Evolutionary conservation across 345 rosid species (phyloP).

Genomic region (Salix caprea): DNA sequence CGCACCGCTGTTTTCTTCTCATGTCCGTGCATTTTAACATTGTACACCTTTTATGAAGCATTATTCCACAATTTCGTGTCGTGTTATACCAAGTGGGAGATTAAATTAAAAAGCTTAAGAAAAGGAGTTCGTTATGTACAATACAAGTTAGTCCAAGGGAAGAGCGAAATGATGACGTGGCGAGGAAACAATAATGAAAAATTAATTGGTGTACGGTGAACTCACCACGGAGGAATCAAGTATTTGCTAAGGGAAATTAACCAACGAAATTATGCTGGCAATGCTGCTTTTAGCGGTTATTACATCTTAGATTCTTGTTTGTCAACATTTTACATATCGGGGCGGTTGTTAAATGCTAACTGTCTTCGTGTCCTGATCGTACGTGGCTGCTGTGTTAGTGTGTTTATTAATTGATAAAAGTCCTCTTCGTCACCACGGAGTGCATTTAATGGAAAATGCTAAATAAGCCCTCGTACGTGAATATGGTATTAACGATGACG

Average conservation of each 20-base stretch:
- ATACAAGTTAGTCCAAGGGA: not conserved
- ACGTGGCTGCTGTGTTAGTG: not conserved
- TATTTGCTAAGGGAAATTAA: not conserved
- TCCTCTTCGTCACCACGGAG: no score
- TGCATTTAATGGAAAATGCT: no score
- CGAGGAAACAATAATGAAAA: not conserved
- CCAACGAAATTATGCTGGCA: constrained; percentile 9
- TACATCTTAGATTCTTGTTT: not conserved
- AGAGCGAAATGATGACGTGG: not conserved
- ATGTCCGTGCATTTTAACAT: not conserved
- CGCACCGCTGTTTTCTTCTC: not conserved
- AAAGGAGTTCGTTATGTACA: not conserved
- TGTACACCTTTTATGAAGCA: constrained; percentile 2
- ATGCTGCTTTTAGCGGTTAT: constrained; percentile 17
- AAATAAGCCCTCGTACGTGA: no score
- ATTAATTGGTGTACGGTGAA: constrained; percentile 3
- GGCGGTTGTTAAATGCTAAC: constrained; percentile 5
- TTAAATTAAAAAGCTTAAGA: not conserved
- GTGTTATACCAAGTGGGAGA: constrained; percentile 4
- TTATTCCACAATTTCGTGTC: constrained; percentile 5
- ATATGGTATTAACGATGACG: no score
- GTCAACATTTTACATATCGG: not conserved
- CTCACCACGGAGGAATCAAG: not conserved
- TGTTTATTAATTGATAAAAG: not conserved
- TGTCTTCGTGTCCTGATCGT: constrained; percentile 1